A percentile compares a stretch with the other conserved stretches of the same genome.
Evolutionary conservation across 495 filamentous ascomycete genomes (phyloP).

Genomic region (Extremus antarcticus): DNA sequence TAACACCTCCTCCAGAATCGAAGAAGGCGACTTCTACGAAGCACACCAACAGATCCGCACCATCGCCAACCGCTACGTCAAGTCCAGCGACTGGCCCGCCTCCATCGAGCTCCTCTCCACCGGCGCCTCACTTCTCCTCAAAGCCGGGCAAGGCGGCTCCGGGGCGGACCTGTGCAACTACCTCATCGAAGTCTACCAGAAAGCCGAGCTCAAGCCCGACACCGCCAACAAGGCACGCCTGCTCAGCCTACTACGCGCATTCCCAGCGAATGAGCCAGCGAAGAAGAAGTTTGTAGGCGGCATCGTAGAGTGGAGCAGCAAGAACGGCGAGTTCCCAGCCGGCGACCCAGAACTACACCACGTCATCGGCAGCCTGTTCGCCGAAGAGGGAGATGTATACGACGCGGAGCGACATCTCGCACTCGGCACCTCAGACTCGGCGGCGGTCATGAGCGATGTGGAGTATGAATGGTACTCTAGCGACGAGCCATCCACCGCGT

Average conservation of each 20-base stretch:
- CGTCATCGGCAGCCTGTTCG: slow-evolving; percentile 76
- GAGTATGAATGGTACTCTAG: slow-evolving; percentile 89
- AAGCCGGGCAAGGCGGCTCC: slow-evolving; percentile 81
- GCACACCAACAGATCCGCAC: slow-evolving; percentile 94
- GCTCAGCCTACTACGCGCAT: slow-evolving; percentile 59
- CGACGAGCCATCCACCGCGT: slow-evolving; percentile 79
- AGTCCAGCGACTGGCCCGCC: slow-evolving; percentile 66
- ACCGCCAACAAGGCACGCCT: slow-evolving; percentile 52
- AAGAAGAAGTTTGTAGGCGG: slow-evolving; percentile 85
- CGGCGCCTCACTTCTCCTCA: slow-evolving; percentile 73
- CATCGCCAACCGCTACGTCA: slow-evolving; percentile 83
- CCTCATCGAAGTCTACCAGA: slow-evolving; percentile 77
- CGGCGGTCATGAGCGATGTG: slow-evolving; percentile 63
- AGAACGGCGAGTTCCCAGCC: slow-evolving; percentile 74
- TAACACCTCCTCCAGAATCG: slow-evolving; percentile 48
- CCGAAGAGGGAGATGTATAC: slow-evolving; percentile 78
- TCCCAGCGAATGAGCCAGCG: slow-evolving; percentile 73
- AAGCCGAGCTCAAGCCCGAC: slow-evolving; percentile 64
- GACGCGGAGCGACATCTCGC: slow-evolving; percentile 86
- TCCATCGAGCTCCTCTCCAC: slow-evolving; percentile 78
- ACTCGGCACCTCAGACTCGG: slow-evolving; percentile 80
- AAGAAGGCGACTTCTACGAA: slow-evolving; percentile 90
- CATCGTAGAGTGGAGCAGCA: slow-evolving; percentile 81
- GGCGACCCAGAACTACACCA: slow-evolving; percentile 95
- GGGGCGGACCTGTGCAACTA: slow-evolving; percentile 82